phyloP scores from a whole-genome alignment of 1,284 basidiomycete genomes.

The Ustilago lituana region DNA sequence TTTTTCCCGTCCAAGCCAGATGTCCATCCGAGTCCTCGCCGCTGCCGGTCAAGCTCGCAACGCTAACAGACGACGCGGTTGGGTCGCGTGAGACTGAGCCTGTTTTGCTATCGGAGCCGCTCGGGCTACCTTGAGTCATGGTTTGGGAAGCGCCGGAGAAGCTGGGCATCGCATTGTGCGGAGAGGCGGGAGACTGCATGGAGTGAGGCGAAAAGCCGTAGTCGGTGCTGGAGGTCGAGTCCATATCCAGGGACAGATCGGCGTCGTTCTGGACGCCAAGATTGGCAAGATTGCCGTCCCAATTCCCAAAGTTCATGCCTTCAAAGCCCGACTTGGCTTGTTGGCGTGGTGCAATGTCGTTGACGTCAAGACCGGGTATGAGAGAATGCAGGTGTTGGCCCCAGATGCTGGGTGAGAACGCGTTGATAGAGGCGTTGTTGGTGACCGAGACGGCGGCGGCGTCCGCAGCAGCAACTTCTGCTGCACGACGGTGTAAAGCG shows the following conservation, averaged over 20 bases:
- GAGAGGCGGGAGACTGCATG: conserved; percentile 42
- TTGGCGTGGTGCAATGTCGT: conserved; percentile 5
- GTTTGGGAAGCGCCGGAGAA: conserved; percentile 26
- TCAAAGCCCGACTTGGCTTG: conserved; percentile 18
- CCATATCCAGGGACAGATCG: conserved; percentile 49
- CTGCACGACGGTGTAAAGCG: conserved; percentile 15
- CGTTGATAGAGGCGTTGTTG: conserved; percentile 3
- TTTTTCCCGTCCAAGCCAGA: conserved; percentile 29
- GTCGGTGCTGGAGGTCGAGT: conserved; percentile 43
- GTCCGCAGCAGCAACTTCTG: conserved; percentile 2
- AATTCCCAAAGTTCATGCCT: conserved; percentile 37
- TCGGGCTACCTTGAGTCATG: conserved; percentile 38
- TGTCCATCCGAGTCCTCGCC: conserved; percentile 46
- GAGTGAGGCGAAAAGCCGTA: conserved; percentile 44
- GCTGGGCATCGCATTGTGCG: conserved; percentile 36
- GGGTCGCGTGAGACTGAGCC: conserved; percentile 20
- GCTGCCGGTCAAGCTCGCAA: conserved; percentile 33
- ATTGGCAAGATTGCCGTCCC: conserved; percentile 36
- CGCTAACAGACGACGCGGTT: conserved; percentile 19
- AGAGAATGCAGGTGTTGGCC: conserved; percentile 18
- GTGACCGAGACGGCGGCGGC: background rate
- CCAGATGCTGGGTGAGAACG: conserved; percentile 44
- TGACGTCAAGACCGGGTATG: conserved; percentile 16
- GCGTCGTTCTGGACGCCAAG: conserved; percentile 22
- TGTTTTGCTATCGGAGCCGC: conserved; percentile 42